These are phyloP conservation scores for Chrysanthemum makinoi DNA, from an alignment of 129 eudicot species.

Conservation along the genomic window DNA sequence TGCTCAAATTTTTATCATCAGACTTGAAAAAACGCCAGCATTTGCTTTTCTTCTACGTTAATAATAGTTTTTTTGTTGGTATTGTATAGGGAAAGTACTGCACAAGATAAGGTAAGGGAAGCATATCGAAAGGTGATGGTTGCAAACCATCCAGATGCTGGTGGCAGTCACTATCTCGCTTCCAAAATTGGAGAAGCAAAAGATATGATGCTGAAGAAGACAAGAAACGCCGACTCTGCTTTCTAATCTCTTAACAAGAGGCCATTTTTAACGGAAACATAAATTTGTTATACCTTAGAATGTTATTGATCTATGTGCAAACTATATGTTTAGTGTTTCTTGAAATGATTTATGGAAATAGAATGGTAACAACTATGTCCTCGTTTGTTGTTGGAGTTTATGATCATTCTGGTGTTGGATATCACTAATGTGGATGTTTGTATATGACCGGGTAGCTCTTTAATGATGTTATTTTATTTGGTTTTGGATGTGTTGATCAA, in stretches of 20 bases:
- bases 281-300: conserved; percentile 4
- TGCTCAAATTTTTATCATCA: not conserved
- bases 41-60: not conserved
- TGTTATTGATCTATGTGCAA: conserved; percentile 2
- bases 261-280: not conserved
- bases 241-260: conserved; percentile 22
- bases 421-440: too few species aligned
- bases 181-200: conserved; percentile 77
- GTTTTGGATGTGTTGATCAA: too few species aligned
- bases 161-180: conserved; percentile 80
- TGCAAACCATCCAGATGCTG: conserved; percentile 81
- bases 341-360: conserved; percentile 6
- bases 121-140: conserved; percentile 84
- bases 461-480: too few species aligned
- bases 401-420: not conserved
- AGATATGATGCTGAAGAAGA: conserved; percentile 59
- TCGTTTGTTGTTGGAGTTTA: not conserved
- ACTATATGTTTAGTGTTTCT: not conserved
- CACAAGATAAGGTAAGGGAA: conserved; percentile 58
- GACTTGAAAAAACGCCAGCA: too few species aligned
- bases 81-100: conserved; percentile 54
- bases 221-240: conserved; percentile 38
- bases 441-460: too few species aligned
- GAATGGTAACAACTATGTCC: not conserved
- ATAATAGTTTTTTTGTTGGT: not conserved